Percentiles rank a stretch among this genome's conserved stretches.
phyloP scores from a whole-genome alignment of 2,329 filamentous ascomycete species.

The Xylaria sp. region DNA sequence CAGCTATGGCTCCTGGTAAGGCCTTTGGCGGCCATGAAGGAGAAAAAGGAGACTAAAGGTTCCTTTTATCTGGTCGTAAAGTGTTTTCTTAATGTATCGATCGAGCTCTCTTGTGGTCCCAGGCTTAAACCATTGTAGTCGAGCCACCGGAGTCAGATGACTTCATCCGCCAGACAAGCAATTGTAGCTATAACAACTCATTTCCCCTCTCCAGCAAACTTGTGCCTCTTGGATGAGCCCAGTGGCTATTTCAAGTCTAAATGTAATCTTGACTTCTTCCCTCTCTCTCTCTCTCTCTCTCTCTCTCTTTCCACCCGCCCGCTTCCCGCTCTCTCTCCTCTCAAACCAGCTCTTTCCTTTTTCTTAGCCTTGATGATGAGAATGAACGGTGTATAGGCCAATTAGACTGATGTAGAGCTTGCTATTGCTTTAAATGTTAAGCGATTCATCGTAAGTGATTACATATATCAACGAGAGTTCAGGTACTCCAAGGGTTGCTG shows the following conservation, averaged over 20 bases:
- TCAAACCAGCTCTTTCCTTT: too few relatives aligned
- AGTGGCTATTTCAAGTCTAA: conserved; percentile 79
- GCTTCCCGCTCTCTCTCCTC: too few relatives aligned
- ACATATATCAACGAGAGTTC: not conserved
- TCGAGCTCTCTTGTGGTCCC: conserved; percentile 92
- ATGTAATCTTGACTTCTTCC: conserved; percentile 7
- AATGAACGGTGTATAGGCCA: not conserved
- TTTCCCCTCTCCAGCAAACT: conserved; percentile 77
- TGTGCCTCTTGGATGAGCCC: conserved; percentile 98
- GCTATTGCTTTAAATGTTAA: conserved; percentile 97
- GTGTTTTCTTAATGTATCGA: conserved; percentile 98
- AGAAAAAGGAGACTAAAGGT: too few relatives aligned
- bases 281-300: too few relatives aligned
- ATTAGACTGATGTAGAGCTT: conserved; percentile 67
- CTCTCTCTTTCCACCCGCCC: too few relatives aligned
- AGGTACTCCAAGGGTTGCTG: not conserved
- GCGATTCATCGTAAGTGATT: conserved; percentile 77
- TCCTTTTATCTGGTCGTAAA: conserved; percentile 77
- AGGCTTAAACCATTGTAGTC: conserved; percentile 99
- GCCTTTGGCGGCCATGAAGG: too few relatives aligned
- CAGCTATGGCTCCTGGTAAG: too few relatives aligned
- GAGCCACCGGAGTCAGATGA: conserved; percentile 99
- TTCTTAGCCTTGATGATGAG: too few relatives aligned
- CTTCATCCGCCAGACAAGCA: conserved; percentile 84
- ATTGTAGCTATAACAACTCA: not conserved